Percentiles rank a stretch among this genome's conserved stretches.
Evolutionary conservation across 2,329 filamentous ascomycete genomes (phyloP).

Genomic region (Ophiostoma fasciatum): DNA sequence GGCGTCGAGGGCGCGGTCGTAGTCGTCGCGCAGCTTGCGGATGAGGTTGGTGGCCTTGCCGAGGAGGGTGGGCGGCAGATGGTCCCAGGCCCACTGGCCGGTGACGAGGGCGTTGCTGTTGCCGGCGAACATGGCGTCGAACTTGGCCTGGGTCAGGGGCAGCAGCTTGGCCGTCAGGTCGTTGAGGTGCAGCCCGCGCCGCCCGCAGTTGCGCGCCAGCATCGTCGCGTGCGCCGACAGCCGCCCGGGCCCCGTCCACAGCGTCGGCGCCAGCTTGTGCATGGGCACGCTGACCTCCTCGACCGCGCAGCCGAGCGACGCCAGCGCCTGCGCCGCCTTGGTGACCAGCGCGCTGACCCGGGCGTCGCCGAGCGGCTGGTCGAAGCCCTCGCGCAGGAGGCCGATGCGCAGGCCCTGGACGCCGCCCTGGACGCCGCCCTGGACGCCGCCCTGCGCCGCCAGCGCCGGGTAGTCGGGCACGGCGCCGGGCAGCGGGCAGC

Average conservation of each 20-base stretch:
- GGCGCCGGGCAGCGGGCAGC: conserved; percentile 11
- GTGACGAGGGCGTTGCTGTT: conserved; percentile 21
- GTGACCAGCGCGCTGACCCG: not conserved
- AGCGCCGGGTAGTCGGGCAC: conserved; percentile 11
- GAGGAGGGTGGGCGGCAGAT: conserved; percentile 19
- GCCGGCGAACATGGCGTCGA: conserved; percentile 7
- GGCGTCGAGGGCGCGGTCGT: conserved; percentile 19
- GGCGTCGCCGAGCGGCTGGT: conserved; percentile 10
- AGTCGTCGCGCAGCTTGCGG: conserved; percentile 22
- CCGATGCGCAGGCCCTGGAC: conserved; percentile 16
- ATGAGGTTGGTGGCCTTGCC: conserved; percentile 24
- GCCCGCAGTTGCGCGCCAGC: conserved; percentile 3
- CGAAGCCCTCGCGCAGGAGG: conserved; percentile 17
- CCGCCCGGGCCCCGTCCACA: not conserved
- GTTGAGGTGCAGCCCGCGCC: conserved; percentile 6
- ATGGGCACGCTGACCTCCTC: conserved; percentile 15
- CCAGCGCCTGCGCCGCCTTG: conserved; percentile 13
- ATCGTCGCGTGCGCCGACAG: conserved; percentile 10
- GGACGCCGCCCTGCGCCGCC: not conserved
- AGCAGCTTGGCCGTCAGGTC: conserved; percentile 9
- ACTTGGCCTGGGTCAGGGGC: conserved; percentile 5
- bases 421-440: no score
- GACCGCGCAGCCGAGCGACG: conserved; percentile 15
- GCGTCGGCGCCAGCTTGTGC: conserved; percentile 8
- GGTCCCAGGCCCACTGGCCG: conserved; percentile 22